phyloP scores from a whole-genome alignment of 768 basidiomycete genomes.

The Crucibulum laeve region DNA sequence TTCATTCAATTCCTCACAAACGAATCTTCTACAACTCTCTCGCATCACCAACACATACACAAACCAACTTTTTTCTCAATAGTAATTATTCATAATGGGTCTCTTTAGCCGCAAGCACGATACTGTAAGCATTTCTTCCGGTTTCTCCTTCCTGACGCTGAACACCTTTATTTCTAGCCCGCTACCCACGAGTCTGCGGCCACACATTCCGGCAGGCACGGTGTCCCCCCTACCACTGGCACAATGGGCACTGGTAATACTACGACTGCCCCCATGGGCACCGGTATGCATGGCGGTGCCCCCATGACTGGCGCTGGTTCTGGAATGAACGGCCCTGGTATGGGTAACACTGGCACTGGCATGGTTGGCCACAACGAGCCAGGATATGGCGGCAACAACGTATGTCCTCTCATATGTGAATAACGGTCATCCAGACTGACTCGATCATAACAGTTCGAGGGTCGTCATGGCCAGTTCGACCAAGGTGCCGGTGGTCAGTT shows the following conservation, averaged over 20 bases:
- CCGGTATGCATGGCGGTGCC: constrained; percentile 4
- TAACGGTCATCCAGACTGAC: neutral
- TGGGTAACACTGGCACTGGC: constrained; percentile 4
- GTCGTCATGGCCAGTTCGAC: neutral
- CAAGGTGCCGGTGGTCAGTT: constrained; percentile 6
- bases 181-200: too few relatives aligned
- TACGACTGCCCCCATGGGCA: constrained; percentile 2
- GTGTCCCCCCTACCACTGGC: constrained; percentile 2
- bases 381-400: neutral
- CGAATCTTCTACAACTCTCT: too few relatives aligned
- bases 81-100: too few relatives aligned
- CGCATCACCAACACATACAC: too few relatives aligned
- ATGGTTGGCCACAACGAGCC: constrained; percentile 3
- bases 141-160: too few relatives aligned
- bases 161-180: too few relatives aligned
- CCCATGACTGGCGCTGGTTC: constrained; percentile 6
- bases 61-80: too few relatives aligned
- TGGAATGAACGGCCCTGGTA: neutral
- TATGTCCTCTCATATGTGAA: neutral
- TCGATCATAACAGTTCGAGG: neutral
- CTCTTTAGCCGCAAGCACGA: too few relatives aligned
- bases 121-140: too few relatives aligned
- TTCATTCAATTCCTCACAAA: too few relatives aligned
- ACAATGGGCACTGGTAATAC: neutral
- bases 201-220: neutral